These are phyloP conservation scores for Sphagnurus paluster DNA, from an alignment of 1,284 basidiomycete genomes.

Conservation along the genomic window DNA sequence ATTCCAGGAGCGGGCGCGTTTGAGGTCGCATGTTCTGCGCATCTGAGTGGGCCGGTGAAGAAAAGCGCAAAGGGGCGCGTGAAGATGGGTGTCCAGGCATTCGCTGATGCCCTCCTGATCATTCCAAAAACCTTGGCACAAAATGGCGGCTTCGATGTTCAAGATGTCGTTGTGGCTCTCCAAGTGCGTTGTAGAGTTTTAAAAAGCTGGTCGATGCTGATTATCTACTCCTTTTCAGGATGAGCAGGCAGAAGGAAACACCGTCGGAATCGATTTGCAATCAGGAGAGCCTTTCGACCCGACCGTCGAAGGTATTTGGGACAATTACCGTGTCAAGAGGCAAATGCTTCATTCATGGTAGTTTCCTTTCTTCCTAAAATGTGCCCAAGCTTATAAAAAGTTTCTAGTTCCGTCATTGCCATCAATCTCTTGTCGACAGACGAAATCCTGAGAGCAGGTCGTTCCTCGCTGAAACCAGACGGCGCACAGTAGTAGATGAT, in stretches of 20 bases:
- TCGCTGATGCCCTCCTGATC: slow-evolving; percentile 91
- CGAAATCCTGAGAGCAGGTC: slow-evolving; percentile 92
- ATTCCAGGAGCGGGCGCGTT: slow-evolving; percentile 98
- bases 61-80: slow-evolving; percentile 91
- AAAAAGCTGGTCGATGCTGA: slow-evolving; percentile 10
- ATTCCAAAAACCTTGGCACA: slow-evolving; percentile 97
- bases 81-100: slow-evolving; percentile 98
- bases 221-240: slow-evolving; percentile 52
- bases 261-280: slow-evolving; percentile 89
- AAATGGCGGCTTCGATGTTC: slow-evolving; percentile 98
- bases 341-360: slow-evolving; percentile 98
- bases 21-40: slow-evolving; percentile 89
- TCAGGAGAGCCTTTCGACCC: slow-evolving; percentile 98
- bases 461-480: slow-evolving; percentile 84
- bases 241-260: slow-evolving; percentile 88
- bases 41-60: slow-evolving; percentile 82
- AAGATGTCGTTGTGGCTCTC: slow-evolving; percentile 90
- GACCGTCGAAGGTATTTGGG: slow-evolving; percentile 95
- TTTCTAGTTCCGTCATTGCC: slow-evolving; percentile 91
- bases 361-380: slow-evolving; percentile 24
- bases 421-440: slow-evolving; percentile 95
- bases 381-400: slow-evolving; percentile 14
- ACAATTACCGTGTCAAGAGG: slow-evolving; percentile 98
- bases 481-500: slow-evolving; percentile 35
- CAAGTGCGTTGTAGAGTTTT: slow-evolving; percentile 53